Evolutionary conservation across 179 eudicot species (phyloP).

Genomic region (Silene coronaria): DNA sequence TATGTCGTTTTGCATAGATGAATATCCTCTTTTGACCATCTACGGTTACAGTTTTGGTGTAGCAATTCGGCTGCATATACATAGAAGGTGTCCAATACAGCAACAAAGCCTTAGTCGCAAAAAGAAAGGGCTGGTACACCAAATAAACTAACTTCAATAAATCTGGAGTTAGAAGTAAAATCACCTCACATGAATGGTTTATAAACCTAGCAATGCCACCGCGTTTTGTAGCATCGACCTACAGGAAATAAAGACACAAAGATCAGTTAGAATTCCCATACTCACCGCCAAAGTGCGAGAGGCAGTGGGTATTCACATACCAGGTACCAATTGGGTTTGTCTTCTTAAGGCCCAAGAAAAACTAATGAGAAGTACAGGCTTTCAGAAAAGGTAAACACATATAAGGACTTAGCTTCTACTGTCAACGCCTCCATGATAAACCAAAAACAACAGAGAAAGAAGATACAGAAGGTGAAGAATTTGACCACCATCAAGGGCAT

Average conservation of each 20-base stretch:
- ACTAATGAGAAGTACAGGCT: background rate
- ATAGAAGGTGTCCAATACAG: background rate
- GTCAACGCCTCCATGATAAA: background rate
- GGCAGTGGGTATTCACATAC: background rate
- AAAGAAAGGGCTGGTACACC: background rate
- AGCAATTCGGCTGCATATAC: constrained; percentile 84
- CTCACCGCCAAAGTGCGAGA: background rate
- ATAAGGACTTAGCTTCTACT: background rate
- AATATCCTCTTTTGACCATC: constrained; percentile 96
- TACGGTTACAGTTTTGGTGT: constrained; percentile 87
- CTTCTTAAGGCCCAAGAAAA: background rate
- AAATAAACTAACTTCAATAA: background rate
- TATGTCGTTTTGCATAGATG: constrained; percentile 89
- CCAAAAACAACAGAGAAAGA: background rate
- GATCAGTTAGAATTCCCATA: background rate
- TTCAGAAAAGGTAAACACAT: background rate
- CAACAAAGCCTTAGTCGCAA: background rate
- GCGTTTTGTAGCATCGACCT: constrained; percentile 99
- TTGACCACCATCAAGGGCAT: background rate
- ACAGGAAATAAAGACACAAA: constrained; percentile 21
- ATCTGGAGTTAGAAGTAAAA: background rate
- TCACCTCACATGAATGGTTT: constrained; percentile 99
- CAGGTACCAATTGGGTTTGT: background rate
- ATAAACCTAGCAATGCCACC: constrained; percentile 98
- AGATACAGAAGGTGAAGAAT: background rate